These are phyloP conservation scores for Botryosphaeria agaves DNA, from an alignment of 2,329 filamentous ascomycete genomes.

Conservation along the genomic window DNA sequence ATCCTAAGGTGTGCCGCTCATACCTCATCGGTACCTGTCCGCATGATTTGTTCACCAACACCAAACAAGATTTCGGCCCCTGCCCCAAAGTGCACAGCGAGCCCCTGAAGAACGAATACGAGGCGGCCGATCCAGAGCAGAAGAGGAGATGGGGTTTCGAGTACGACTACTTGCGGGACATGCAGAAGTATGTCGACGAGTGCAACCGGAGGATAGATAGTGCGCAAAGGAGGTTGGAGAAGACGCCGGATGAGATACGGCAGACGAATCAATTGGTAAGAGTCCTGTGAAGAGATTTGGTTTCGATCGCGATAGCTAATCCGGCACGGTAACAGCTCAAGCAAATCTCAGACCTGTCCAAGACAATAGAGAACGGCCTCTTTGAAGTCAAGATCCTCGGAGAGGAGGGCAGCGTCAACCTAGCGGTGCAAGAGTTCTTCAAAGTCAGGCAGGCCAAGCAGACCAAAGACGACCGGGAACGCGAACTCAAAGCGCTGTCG, in stretches of 20 bases:
- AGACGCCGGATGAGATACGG: constrained; percentile 92
- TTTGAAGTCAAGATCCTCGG: constrained; percentile 75
- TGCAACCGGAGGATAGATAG: constrained; percentile 88
- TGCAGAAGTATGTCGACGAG: constrained; percentile 92
- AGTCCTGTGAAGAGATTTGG: neutral
- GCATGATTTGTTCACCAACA: constrained; percentile 98
- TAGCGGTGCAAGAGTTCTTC: constrained; percentile 76
- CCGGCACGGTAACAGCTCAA: constrained; percentile 39
- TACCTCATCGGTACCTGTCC: constrained; percentile 89
- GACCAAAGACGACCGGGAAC: constrained; percentile 67
- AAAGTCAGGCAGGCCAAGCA: constrained; percentile 66
- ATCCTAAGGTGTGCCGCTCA: constrained; percentile 86
- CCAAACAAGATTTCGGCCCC: constrained; percentile 86
- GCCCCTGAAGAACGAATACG: constrained; percentile 76
- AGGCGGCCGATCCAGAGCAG: constrained; percentile 51
- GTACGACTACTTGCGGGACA: constrained; percentile 89
- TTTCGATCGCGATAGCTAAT: constrained; percentile 2
- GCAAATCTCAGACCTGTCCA: constrained; percentile 63
- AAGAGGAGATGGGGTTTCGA: constrained; percentile 76
- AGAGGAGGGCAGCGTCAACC: constrained; percentile 61
- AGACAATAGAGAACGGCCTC: constrained; percentile 65
- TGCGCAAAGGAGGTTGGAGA: constrained; percentile 80
- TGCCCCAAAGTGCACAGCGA: constrained; percentile 84
- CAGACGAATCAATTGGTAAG: constrained; percentile 73
- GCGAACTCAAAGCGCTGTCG: constrained; percentile 74